Evolutionary conservation across 2,329 filamentous ascomycete genomes (phyloP).

Genomic region (Botrytis galanthina): DNA sequence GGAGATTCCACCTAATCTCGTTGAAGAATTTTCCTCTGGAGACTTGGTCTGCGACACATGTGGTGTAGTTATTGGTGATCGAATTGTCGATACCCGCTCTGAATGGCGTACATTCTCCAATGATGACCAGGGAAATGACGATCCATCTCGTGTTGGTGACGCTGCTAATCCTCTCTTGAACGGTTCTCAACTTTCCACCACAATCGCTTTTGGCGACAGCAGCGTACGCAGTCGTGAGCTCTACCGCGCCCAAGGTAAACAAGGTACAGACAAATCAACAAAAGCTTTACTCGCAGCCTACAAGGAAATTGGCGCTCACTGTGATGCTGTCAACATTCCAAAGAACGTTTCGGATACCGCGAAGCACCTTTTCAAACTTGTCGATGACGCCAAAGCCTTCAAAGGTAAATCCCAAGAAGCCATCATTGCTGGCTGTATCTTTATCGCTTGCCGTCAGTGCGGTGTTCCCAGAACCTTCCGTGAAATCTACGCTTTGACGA

Average conservation of each 20-base stretch:
- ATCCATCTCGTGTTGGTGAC: constrained; percentile 97
- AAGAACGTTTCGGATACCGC: constrained; percentile 82
- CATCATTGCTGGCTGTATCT: constrained; percentile 94
- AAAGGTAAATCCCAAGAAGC: constrained; percentile 94
- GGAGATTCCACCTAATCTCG: constrained; percentile 84
- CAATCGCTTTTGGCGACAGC: constrained; percentile 79
- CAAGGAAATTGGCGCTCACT: constrained; percentile 83
- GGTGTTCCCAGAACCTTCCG: constrained; percentile 85
- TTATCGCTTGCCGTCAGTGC: constrained; percentile 92
- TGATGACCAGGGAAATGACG: constrained; percentile 93
- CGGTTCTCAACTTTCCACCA: constrained; percentile 84
- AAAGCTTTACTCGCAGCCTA: constrained; percentile 78
- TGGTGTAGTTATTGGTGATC: constrained; percentile 84
- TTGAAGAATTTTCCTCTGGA: constrained; percentile 88
- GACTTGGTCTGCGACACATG: constrained; percentile 93
- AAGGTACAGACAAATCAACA: constrained; percentile 76
- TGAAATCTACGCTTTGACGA: constrained; percentile 90
- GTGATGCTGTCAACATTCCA: constrained; percentile 79
- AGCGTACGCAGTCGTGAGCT: constrained; percentile 70
- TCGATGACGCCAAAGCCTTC: constrained; percentile 88
- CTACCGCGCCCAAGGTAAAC: constrained; percentile 79
- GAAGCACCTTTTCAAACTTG: constrained; percentile 93
- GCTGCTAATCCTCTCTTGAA: constrained; percentile 86
- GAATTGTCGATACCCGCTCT: constrained; percentile 91
- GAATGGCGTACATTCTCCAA: constrained; percentile 99